Percentiles rank a stretch among this genome's conserved stretches.
phyloP scores from a whole-genome alignment of 805 yeast species.

The Wickerhamomyces strasburgensis region DNA sequence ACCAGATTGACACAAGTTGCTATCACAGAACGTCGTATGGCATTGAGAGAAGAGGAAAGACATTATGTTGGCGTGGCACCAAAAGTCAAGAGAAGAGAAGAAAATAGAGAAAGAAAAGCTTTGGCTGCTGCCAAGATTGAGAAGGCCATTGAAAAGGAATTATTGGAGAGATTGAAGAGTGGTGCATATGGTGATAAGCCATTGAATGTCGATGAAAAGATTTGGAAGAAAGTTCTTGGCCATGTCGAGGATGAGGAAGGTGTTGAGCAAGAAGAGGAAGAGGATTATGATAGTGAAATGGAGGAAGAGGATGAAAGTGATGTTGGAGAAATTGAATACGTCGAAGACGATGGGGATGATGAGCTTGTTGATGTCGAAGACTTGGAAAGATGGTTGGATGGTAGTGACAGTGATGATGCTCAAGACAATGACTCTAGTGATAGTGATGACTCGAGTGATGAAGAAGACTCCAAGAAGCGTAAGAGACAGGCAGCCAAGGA shows the following conservation, averaged over 20 bases:
- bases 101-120: slow-evolving; percentile 93
- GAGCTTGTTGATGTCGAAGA: slow-evolving; percentile 94
- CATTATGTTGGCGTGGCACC: slow-evolving; percentile 89
- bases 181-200: slow-evolving; percentile 99
- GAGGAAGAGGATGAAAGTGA: slow-evolving; percentile 50
- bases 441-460: slow-evolving; percentile 35
- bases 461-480: slow-evolving; percentile 32
- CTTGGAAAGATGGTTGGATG: slow-evolving; percentile 80
- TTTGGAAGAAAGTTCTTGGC: slow-evolving; percentile 92
- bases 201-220: slow-evolving; percentile 88
- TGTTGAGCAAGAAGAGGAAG: slow-evolving; percentile 41
- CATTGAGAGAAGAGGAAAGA: slow-evolving; percentile 86
- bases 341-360: slow-evolving; percentile 84
- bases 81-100: slow-evolving; percentile 92
- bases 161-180: slow-evolving; percentile 88
- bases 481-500: slow-evolving; percentile 33
- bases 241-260: slow-evolving; percentile 69
- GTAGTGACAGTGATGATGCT: slow-evolving; percentile 37
- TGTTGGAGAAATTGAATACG: slow-evolving; percentile 80
- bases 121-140: slow-evolving; percentile 95
- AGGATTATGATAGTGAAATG: slow-evolving; percentile 43
- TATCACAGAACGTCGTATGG: slow-evolving; percentile 89
- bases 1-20: slow-evolving; percentile 95
- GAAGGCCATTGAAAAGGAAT: slow-evolving; percentile 92
- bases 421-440: slow-evolving; percentile 28